Percentiles rank a stretch among this genome's conserved stretches.
Conservation (phyloP, 2,329 filamentous ascomycete genomes). For the Pestalotiopsis sp. region DNA sequence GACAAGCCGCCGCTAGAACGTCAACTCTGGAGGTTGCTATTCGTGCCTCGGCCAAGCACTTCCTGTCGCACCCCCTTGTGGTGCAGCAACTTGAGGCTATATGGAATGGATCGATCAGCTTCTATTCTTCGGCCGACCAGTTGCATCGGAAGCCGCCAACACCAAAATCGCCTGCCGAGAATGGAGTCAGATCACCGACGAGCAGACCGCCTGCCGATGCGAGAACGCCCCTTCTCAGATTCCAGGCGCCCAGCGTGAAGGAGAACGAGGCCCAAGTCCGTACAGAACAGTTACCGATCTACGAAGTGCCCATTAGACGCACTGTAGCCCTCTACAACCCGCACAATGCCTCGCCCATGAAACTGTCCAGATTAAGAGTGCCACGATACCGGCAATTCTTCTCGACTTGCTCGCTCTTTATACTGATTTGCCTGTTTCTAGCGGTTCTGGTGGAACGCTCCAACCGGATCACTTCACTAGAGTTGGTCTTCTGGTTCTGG, state of each 20-base stretch:
- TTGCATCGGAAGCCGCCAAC: slow-evolving; percentile 66
- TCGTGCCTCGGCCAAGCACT: slow-evolving; percentile 87
- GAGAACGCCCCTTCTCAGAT: slow-evolving; percentile 55
- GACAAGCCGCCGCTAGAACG: slow-evolving; percentile 69
- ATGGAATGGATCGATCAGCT: slow-evolving; percentile 94
- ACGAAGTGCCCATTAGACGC: slow-evolving; percentile 57
- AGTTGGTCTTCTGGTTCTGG: slow-evolving; percentile 97
- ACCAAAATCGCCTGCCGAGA: slow-evolving; percentile 17
- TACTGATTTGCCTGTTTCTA: slow-evolving; percentile 83
- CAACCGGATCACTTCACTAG: slow-evolving; percentile 78
- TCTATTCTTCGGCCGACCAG: slow-evolving; percentile 85
- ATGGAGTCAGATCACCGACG: slow-evolving; percentile 25
- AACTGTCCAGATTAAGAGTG: slow-evolving; percentile 86
- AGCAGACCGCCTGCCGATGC: slow-evolving; percentile 40
- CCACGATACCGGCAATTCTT: slow-evolving; percentile 90
- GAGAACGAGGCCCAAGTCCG: slow-evolving; percentile 29
- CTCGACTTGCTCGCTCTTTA: slow-evolving; percentile 83
- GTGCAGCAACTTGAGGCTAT: slow-evolving; percentile 96
- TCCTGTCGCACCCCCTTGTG: slow-evolving; percentile 87
- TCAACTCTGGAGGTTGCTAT: slow-evolving; percentile 94
- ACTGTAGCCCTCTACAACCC: slow-evolving; percentile 90
- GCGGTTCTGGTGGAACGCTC: slow-evolving; percentile 79
- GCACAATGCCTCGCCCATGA: slow-evolving; percentile 85
- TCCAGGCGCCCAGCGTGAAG: slow-evolving; percentile 28
- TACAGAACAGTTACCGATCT: slow-evolving; percentile 24